A percentile compares a stretch with the other conserved stretches of the same genome.
These are phyloP conservation scores for Plantago ovata DNA, from an alignment of 257 asterid species.

Conservation along the genomic window DNA sequence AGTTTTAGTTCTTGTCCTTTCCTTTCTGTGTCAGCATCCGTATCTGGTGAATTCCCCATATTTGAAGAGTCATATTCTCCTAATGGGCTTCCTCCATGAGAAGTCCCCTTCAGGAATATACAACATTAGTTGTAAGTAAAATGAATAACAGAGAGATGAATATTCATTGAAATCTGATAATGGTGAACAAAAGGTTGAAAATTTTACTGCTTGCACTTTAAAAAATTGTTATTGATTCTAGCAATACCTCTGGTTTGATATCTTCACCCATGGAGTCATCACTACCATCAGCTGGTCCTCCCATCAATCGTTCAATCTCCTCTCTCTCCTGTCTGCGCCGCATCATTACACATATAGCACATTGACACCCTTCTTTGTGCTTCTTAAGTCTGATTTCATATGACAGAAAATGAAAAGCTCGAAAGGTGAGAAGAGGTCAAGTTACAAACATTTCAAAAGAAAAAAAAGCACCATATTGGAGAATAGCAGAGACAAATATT, in stretches of 20 bases:
- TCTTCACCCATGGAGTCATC: constrained; percentile 70
- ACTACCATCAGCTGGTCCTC: constrained; percentile 57
- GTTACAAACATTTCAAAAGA: no score
- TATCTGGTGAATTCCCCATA: constrained; percentile 60
- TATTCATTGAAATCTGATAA: not conserved
- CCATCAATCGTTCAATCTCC: constrained; percentile 67
- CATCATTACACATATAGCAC: constrained; percentile 98
- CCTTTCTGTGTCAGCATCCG: constrained; percentile 39
- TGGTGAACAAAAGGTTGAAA: no score
- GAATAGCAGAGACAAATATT: no score
- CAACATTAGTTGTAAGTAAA: constrained; percentile 16
- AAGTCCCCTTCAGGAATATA: constrained; percentile 45
- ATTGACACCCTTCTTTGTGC: constrained; percentile 93
- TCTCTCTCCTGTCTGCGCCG: constrained; percentile 91
- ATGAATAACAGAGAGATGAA: not conserved
- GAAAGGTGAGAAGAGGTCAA: no score
- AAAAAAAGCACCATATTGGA: no score
- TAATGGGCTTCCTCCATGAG: constrained; percentile 64
- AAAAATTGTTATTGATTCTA: not conserved
- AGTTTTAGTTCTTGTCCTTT: constrained; percentile 58
- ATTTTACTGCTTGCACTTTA: no score
- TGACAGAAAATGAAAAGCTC: not conserved
- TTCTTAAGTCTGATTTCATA: constrained; percentile 61
- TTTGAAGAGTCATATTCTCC: constrained; percentile 69
- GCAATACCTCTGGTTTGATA: constrained; percentile 55